Evolutionary conservation across 768 basidiomycete species (phyloP).

Genomic region (Chalciporus chontae): DNA sequence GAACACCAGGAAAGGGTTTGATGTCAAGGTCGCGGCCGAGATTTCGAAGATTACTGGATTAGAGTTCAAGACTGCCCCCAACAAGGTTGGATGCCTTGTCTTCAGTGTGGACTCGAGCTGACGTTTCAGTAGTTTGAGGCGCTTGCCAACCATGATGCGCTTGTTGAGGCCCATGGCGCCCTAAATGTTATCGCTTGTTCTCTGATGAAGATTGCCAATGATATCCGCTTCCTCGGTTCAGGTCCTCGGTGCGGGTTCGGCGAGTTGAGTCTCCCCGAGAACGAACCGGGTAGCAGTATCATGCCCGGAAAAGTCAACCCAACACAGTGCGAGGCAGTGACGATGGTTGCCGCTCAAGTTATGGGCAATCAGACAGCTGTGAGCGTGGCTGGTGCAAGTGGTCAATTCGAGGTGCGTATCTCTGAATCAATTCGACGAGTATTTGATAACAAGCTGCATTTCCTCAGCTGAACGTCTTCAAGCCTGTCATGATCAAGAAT

Average conservation of each 20-base stretch:
- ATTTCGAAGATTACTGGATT: conserved; percentile 89
- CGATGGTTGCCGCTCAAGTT: conserved; percentile 98
- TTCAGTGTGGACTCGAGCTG: neutral
- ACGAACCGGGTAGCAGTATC: conserved; percentile 98
- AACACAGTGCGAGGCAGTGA: conserved; percentile 97
- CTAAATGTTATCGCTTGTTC: conserved; percentile 96
- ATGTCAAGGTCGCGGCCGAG: conserved; percentile 88
- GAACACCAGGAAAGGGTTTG: conserved; percentile 96
- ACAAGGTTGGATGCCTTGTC: conserved; percentile 63
- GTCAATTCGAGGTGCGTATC: conserved; percentile 88
- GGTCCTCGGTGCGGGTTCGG: conserved; percentile 98
- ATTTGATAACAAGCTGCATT: conserved; percentile 4
- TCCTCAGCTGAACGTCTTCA: conserved; percentile 93
- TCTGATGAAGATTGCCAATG: conserved; percentile 99
- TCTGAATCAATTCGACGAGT: conserved; percentile 2
- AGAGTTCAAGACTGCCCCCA: conserved; percentile 93
- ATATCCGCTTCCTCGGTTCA: conserved; percentile 95
- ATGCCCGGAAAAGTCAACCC: conserved; percentile 99
- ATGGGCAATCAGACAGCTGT: conserved; percentile 97
- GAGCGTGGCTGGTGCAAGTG: conserved; percentile 88
- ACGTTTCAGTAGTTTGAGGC: conserved; percentile 78
- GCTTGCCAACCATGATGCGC: conserved; percentile 94
- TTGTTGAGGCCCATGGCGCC: conserved; percentile 96
- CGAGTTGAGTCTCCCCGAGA: conserved; percentile 92
- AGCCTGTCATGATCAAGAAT: conserved; percentile 98